Evolutionary conservation across 2,329 filamentous ascomycete species (phyloP), one percentile per base, ranked within the genome.

Genomic region (Dryadomyces quercus-mongolicae): DNA sequence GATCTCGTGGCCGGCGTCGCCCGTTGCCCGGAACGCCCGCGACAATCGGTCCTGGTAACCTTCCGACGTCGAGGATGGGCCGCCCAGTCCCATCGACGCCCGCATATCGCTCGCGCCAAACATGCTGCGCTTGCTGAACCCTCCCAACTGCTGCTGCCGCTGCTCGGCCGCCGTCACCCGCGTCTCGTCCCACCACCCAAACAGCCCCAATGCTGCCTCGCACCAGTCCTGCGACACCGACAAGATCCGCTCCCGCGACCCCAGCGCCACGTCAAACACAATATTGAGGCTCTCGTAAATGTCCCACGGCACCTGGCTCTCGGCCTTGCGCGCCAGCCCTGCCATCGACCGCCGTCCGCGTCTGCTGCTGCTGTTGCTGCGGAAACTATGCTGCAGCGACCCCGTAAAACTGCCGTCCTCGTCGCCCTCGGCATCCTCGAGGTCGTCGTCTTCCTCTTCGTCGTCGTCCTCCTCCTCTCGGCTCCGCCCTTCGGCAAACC

Each of bases 111-210:
- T 15, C 16, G 22, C 25, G 5, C 22, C 46, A 15, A 38, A 9
- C 2, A 16, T 5, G 40, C 40, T 15, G 36, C 22, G 15, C 49
- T 22, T 12, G n/a, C 21, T 20, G 38, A 13, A 34, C 10, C 50
- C 40, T 7, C 18, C 44, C 10, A 18, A 15, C 67, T 31, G 31
- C 52, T 16, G 21, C 43, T 36, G 22, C 22, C 42, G n/a, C 6
- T 25, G 20, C 20, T 36, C 40, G 2, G 15, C 46, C 38, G 46
- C 52, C 20, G n/a, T 22, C 25, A n/a, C 51, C 52, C 51, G 52
- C 16, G 52, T 42, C 57, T 93, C 88, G 64, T 95, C 85, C 90
- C 91, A 95, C 92, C 92, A 97, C 6, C 86, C 84, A 36, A 91
- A 84, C 51, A 97, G 72, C 1, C 85, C 87, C 56, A 96, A 71